These are phyloP conservation scores for Pinus taeda DNA, from an alignment of 75 land plant genomes.

Conservation along the genomic window DNA sequence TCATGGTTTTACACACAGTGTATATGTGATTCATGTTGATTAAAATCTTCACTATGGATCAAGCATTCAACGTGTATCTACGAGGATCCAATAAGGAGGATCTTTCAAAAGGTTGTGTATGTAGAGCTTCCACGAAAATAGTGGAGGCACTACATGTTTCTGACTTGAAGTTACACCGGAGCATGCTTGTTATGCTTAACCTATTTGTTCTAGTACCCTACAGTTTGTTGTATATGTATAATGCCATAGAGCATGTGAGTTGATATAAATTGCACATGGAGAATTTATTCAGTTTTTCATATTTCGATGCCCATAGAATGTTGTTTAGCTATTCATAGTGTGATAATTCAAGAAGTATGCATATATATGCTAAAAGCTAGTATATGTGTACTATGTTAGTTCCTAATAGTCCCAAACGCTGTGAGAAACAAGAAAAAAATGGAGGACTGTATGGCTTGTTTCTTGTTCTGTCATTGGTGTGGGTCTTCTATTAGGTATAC, in stretches of 20 bases:
- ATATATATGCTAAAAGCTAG: too few relatives aligned
- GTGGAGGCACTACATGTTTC: conserved; percentile 18
- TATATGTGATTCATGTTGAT: conserved; percentile 17
- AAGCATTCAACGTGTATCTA: conserved; percentile 17
- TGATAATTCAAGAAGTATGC: too few relatives aligned
- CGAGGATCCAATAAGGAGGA: conserved; percentile 14
- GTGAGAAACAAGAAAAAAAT: too few relatives aligned
- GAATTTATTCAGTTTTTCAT: not conserved
- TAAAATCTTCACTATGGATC: conserved; percentile 16
- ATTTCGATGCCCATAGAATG: too few relatives aligned
- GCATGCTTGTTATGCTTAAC: conserved; percentile 17
- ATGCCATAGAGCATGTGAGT: not conserved
- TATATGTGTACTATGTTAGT: too few relatives aligned
- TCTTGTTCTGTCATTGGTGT: too few relatives aligned
- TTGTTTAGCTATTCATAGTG: too few relatives aligned
- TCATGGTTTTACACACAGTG: conserved; percentile 17
- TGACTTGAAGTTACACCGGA: conserved; percentile 9
- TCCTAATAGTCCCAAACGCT: too few relatives aligned
- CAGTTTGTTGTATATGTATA: not conserved
- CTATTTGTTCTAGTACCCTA: not conserved
- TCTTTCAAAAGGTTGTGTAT: conserved; percentile 20
- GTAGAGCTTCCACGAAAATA: conserved; percentile 17
- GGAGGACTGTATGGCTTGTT: too few relatives aligned
- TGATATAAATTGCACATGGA: conserved; percentile 1
- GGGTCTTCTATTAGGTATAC: too few relatives aligned